Evolutionary conservation across 75 land plant genomes (phyloP).

Genomic region (Adiantum capillusveneris): DNA sequence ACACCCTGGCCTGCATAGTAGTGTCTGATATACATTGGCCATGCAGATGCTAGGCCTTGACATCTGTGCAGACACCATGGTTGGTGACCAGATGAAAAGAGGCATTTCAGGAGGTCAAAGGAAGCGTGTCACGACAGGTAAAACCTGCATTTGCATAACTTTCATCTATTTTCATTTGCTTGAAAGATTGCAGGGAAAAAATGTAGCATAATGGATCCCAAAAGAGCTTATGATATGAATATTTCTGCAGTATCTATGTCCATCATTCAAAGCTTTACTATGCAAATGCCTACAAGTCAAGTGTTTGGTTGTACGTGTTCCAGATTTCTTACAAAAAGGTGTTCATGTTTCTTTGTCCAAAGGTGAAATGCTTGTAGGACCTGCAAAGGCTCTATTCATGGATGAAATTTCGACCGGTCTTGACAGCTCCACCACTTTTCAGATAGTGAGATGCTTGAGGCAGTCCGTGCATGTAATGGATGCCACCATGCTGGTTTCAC

Average conservation of each 20-base stretch:
- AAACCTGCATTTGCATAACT: too few relatives aligned
- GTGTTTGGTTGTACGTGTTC: too few relatives aligned
- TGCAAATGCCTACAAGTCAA: too few relatives aligned
- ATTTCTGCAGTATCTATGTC: too few relatives aligned
- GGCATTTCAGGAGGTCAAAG: conserved; percentile 43
- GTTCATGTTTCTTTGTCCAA: too few relatives aligned
- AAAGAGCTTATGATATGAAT: too few relatives aligned
- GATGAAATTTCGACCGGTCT: conserved; percentile 42
- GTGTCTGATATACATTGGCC: conserved; percentile 1
- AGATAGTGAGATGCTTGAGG: conserved; percentile 23
- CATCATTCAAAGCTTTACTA: too few relatives aligned
- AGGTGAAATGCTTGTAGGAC: conserved; percentile 45
- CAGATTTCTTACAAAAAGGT: too few relatives aligned
- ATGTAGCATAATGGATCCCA: too few relatives aligned
- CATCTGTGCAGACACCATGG: conserved; percentile 31
- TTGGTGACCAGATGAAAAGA: conserved; percentile 34
- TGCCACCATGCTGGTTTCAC: conserved; percentile 20
- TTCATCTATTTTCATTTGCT: too few relatives aligned
- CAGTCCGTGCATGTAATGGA: conserved; percentile 24
- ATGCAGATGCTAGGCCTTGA: conserved; percentile 33
- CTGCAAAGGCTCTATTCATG: conserved; percentile 32
- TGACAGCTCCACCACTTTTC: conserved; percentile 37
- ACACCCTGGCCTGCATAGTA: too few relatives aligned
- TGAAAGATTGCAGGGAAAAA: too few relatives aligned
- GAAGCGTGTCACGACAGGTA: conserved; percentile 41